phyloP scores from a whole-genome alignment of 2,329 filamentous ascomycete species.

The Calycina herbarum region DNA sequence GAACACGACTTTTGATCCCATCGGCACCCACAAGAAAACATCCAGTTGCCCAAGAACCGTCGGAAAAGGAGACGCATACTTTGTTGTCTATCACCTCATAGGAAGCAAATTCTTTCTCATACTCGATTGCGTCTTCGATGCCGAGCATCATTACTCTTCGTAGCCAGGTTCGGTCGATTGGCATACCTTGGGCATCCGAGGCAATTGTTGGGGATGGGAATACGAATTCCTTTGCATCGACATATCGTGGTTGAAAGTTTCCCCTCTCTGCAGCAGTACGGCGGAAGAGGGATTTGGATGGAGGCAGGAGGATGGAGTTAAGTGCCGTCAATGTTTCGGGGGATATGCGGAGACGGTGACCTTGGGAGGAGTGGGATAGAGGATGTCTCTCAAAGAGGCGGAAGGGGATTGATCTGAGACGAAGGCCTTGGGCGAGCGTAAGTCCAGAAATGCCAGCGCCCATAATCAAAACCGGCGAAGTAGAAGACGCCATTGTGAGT shows the following conservation, averaged over 20 bases:
- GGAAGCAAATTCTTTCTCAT: conserved; percentile 36
- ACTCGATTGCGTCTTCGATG: conserved; percentile 35
- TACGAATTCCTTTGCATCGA: conserved; percentile 8
- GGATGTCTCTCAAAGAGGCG: conserved; percentile 5
- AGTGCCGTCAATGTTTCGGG: neutral
- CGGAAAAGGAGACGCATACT: conserved; percentile 32
- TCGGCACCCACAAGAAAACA: conserved; percentile 38
- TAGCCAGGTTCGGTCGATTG: conserved; percentile 38
- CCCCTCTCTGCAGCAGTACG: conserved; percentile 4
- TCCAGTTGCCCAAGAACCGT: conserved; percentile 33
- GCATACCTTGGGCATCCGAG: conserved; percentile 11
- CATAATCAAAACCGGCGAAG: conserved; percentile 27
- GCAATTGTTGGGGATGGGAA: neutral
- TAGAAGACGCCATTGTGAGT: neutral
- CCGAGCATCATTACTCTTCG: conserved; percentile 31
- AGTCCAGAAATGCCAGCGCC: conserved; percentile 37
- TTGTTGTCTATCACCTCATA: conserved; percentile 25
- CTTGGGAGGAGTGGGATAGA: conserved; percentile 3
- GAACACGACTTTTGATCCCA: conserved; percentile 36
- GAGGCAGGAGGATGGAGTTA: neutral
- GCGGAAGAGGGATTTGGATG: conserved; percentile 2
- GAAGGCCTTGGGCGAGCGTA: conserved; percentile 31
- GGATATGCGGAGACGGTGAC: conserved; percentile 6
- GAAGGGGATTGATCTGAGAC: conserved; percentile 8
- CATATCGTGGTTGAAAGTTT: conserved; percentile 13